These are phyloP conservation scores for Akanthomyces uredinophilus DNA, from an alignment of 2,329 filamentous ascomycete genomes.

Conservation along the genomic window DNA sequence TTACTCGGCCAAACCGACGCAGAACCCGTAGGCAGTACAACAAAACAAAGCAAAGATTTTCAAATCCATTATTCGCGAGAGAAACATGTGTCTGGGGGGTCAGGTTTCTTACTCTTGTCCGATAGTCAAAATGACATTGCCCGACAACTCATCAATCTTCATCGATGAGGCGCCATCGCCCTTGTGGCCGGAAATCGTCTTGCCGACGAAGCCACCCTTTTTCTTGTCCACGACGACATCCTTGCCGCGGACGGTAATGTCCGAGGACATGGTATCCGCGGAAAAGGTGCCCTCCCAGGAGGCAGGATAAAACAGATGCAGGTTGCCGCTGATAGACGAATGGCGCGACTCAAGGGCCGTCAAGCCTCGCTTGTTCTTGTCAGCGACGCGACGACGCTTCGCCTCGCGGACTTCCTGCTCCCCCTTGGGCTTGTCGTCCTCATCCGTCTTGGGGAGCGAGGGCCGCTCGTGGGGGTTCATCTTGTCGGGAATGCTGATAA, in stretches of 20 bases:
- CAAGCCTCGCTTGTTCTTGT: constrained; percentile 22
- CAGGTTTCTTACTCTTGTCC: neutral
- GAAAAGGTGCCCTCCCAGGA: constrained; percentile 45
- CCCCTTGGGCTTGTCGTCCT: neutral
- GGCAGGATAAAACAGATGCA: constrained; percentile 41
- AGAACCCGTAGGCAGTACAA: neutral
- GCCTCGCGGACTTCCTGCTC: neutral
- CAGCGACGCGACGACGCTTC: neutral
- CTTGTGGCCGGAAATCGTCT: constrained; percentile 31
- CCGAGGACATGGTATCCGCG: constrained; percentile 37
- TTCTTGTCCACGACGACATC: constrained; percentile 33
- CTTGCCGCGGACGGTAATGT: constrained; percentile 35
- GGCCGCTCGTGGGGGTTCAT: constrained; percentile 17
- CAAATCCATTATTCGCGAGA: neutral
- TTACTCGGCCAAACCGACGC: too few relatives aligned
- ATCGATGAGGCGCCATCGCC: constrained; percentile 11
- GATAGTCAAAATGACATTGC: constrained; percentile 7
- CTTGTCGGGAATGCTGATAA: constrained; percentile 27
- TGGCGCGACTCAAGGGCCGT: constrained; percentile 37
- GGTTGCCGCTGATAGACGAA: constrained; percentile 38
- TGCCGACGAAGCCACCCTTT: constrained; percentile 6
- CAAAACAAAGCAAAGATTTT: neutral
- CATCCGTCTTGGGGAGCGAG: constrained; percentile 15
- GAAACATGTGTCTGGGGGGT: neutral
- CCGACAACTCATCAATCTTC: constrained; percentile 11